Conservation (phyloP, 1,139 yeast species). For the Candida labiduridarum region DNA sequence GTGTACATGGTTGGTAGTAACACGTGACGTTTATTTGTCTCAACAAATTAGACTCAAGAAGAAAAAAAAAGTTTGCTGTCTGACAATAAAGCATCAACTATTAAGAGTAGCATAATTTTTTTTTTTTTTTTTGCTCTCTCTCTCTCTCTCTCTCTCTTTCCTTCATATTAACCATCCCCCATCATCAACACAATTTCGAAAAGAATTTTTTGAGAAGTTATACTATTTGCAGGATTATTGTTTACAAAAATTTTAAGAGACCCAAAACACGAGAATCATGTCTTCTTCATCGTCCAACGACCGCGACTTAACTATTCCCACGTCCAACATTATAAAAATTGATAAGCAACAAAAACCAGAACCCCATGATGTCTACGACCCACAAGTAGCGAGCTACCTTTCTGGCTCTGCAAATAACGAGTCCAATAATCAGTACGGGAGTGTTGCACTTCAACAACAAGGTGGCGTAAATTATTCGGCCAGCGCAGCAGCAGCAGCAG, state of each 20-base stretch:
- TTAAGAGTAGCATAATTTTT: no score
- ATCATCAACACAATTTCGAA: constrained; percentile 1
- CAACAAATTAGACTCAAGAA: neutral
- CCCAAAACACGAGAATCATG: neutral
- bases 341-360: constrained; percentile 1
- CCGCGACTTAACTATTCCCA: constrained; percentile 1
- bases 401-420: neutral
- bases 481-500: constrained; percentile 20
- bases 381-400: constrained; percentile 13
- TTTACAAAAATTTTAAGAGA: constrained; percentile 6
- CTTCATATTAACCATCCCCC: constrained; percentile 6
- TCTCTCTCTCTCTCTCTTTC: neutral
- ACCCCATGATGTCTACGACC: constrained; percentile 13
- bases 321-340: neutral
- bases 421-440: constrained; percentile 4
- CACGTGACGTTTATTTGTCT: neutral
- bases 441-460: constrained; percentile 38
- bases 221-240: constrained; percentile 7
- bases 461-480: constrained; percentile 32
- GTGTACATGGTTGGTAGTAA: no score
- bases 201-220: neutral
- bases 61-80: no score
- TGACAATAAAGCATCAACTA: no score
- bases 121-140: neutral
- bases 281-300: constrained; percentile 4